A percentile compares a stretch with the other conserved stretches of the same genome.
Conservation (phyloP, 2,329 filamentous ascomycete species). For the Neurospora crassa region DNA sequence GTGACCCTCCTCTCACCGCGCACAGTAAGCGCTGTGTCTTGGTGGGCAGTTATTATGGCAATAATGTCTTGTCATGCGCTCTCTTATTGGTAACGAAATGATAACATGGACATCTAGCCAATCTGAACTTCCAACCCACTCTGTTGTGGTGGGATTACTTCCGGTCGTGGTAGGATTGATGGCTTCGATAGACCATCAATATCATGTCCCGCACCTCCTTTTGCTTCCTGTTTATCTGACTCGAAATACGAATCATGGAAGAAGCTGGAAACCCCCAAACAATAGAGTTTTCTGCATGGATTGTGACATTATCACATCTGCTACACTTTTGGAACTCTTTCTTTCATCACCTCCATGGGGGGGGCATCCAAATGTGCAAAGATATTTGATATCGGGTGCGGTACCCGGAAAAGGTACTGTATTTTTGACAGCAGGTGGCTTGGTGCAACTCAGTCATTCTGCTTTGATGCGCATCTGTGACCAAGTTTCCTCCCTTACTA, state of each 20-base stretch:
- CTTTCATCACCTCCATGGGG: background rate
- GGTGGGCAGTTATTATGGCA: background rate
- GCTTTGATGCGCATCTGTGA: background rate
- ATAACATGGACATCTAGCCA: background rate
- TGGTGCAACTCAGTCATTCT: background rate
- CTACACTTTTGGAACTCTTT: background rate
- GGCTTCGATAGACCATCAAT: background rate
- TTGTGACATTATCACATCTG: background rate
- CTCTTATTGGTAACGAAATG: background rate
- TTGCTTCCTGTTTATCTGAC: background rate
- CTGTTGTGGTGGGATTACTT: background rate
- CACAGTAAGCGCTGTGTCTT: background rate
- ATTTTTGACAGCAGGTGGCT: background rate
- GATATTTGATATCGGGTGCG: background rate
- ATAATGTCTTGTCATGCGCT: background rate
- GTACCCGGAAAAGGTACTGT: background rate
- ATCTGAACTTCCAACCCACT: background rate
- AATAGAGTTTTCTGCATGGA: background rate
- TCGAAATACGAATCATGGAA: background rate
- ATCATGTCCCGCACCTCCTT: background rate
- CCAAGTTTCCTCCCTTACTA: background rate
- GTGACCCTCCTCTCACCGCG: background rate
- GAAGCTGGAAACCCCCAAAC: background rate
- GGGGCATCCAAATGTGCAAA: background rate
- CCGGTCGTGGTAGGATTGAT: background rate